Evolutionary conservation across 176 grass and related monocot genomes (phyloP).

Genomic region (Ensete ventricosum): DNA sequence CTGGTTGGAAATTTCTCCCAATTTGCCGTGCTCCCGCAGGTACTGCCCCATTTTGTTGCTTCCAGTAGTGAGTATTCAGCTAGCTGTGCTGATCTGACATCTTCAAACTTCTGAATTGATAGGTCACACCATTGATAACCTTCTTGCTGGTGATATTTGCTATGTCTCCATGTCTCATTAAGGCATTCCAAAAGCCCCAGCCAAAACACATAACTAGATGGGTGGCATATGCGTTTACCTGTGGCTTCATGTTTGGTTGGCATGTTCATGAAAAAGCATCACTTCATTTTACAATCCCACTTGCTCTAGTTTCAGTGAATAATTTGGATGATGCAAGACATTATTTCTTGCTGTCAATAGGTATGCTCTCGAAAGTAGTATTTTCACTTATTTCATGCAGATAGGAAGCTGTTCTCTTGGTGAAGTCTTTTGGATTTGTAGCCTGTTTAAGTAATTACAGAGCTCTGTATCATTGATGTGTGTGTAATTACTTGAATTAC

Average conservation of each 20-base stretch:
- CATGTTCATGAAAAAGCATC: slow-evolving; percentile 96
- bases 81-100: neutral
- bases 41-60: neutral
- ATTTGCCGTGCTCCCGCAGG: slow-evolving; percentile 89
- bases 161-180: slow-evolving; percentile 73
- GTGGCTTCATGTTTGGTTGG: slow-evolving; percentile 97
- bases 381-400: neutral
- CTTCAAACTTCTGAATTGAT: slow-evolving; percentile 13
- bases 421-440: neutral
- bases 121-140: slow-evolving; percentile 75
- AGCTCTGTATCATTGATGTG: neutral
- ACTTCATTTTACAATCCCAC: slow-evolving; percentile 76
- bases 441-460: neutral
- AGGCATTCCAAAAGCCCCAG: slow-evolving; percentile 67
- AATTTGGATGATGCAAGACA: slow-evolving; percentile 57
- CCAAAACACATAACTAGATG: slow-evolving; percentile 69
- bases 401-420: neutral
- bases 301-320: slow-evolving; percentile 67
- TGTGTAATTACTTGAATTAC: neutral
- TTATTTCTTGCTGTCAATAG: slow-evolving; percentile 81
- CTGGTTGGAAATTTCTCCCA: slow-evolving; percentile 74
- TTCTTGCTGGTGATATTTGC: slow-evolving; percentile 69
- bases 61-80: neutral
- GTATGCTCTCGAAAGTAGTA: slow-evolving; percentile 25
- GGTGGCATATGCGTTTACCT: slow-evolving; percentile 68